phyloP scores from a whole-genome alignment of 495 filamentous ascomycete genomes.

The Massariosphaeria phaeospora region DNA sequence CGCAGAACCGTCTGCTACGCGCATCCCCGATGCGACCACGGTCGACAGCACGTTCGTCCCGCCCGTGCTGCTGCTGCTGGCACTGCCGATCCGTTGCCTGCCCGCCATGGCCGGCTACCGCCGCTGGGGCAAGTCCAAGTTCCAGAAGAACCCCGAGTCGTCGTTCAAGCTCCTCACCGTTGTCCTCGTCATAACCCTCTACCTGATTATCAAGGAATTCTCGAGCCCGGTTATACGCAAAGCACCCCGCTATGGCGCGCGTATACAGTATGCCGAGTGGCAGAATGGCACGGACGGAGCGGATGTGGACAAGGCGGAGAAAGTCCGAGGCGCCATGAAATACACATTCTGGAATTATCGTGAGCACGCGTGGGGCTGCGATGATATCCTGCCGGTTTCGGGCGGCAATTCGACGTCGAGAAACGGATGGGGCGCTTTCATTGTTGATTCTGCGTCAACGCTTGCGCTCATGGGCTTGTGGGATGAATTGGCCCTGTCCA shows the following conservation, averaged over 20 bases:
- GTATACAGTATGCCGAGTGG: slow-evolving; percentile 26
- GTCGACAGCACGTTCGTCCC: too few relatives aligned
- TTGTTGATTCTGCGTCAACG: slow-evolving; percentile 37
- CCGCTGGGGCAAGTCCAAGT: slow-evolving; percentile 30
- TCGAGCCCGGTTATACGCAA: slow-evolving; percentile 15
- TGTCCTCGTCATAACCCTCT: slow-evolving; percentile 36
- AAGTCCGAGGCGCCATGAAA: slow-evolving; percentile 34
- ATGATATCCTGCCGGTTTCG: slow-evolving; percentile 35
- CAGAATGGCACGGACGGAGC: slow-evolving; percentile 25
- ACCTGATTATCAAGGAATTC: slow-evolving; percentile 35
- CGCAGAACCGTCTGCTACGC: too few relatives aligned
- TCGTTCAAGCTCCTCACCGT: slow-evolving; percentile 37
- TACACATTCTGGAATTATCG: slow-evolving; percentile 35
- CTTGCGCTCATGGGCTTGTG: slow-evolving; percentile 39
- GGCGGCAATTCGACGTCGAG: slow-evolving; percentile 24
- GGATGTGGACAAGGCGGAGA: slow-evolving; percentile 28
- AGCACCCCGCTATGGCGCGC: slow-evolving; percentile 8
- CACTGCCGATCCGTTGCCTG: too few relatives aligned
- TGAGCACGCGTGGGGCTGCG: slow-evolving; percentile 35
- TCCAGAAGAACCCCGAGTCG: slow-evolving; percentile 32
- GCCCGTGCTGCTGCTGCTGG: too few relatives aligned
- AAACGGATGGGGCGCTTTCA: slow-evolving; percentile 41
- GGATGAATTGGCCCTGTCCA: slow-evolving; percentile 33
- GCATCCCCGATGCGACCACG: too few relatives aligned
- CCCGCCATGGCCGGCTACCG: slow-evolving; percentile 32